Evolutionary conservation across 2,329 filamentous ascomycete genomes (phyloP), one percentile per base, ranked within the genome.

Genomic region (Myriosclerotinia scirpicola): DNA sequence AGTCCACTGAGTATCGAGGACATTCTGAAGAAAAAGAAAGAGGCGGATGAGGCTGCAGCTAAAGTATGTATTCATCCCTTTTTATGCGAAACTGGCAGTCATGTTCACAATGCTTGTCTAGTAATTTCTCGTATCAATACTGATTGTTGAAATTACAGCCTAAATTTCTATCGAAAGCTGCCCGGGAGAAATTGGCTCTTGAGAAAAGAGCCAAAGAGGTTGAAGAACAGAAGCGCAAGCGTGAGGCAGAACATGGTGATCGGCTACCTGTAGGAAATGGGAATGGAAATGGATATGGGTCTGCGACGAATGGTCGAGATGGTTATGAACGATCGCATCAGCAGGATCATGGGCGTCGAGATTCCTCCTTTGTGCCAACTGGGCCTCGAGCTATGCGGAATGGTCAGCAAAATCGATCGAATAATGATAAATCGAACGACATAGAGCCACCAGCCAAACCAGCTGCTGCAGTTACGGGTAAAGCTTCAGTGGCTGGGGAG

Each of bases 91-190:
- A 71, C 67, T 71, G 66, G 64, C 67, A 69, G 66, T 56, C 67
- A 71, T 74, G 72, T 75, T 76, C 69, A 76, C 72, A 73, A 74
- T 54, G 59, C 68, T 61, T 69, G 60, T 73, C 65, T 71, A 75
- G 73, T 68, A 67, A 66, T 70, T 69, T 71, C 69, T 64, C 48
- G 34, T 34, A 60, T 36, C 40, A 55, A 38, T 65, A 72, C 69
- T 75, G 71, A 75, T 68, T 64, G 50, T 68, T 71, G 22, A 70
- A 68, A 70, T 55, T 71, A 67, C 75, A 87, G 82, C 93, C 93
- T 6, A 93, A 92, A 77, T 96, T 96, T 76, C 81, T 97, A 30
- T 90, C 91, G 5, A 95, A 91, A 80, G 89, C 90, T 42, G 86
- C 96, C 77, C 86, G 93, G 65, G 92, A 96, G 76, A 86, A 87